Evolutionary conservation across 768 basidiomycete genomes (phyloP).

Genomic region (Sarcodon sp.): DNA sequence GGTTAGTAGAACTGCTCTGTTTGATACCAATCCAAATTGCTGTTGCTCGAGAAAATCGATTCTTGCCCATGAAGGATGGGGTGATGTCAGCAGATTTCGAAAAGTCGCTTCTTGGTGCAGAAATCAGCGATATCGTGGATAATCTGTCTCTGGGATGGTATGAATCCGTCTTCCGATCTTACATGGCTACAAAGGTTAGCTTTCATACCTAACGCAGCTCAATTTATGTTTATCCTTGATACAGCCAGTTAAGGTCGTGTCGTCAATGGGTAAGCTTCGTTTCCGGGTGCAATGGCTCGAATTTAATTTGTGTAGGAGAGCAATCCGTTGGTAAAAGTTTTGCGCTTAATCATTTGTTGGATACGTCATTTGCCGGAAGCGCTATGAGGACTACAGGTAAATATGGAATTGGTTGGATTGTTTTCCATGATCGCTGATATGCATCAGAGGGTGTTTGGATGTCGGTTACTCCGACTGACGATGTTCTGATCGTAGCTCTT

Average conservation of each 20-base stretch:
- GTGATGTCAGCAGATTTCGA: constrained; percentile 37
- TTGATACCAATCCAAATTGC: constrained; percentile 56
- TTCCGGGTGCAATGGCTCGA: neutral
- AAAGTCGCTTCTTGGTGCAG: constrained; percentile 41
- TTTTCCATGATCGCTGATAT: too few relatives aligned
- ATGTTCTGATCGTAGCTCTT: constrained; percentile 39
- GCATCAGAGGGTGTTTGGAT: constrained; percentile 46
- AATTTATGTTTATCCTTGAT: neutral
- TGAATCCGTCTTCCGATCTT: constrained; percentile 49
- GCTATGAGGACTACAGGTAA: constrained; percentile 42
- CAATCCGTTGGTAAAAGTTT: constrained; percentile 56
- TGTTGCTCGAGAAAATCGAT: constrained; percentile 43
- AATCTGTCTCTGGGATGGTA: constrained; percentile 50
- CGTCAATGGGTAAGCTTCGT: constrained; percentile 38
- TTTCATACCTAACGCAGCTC: neutral
- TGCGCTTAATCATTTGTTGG: constrained; percentile 43
- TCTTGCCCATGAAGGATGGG: constrained; percentile 48
- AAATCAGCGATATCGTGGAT: constrained; percentile 44
- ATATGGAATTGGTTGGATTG: too few relatives aligned
- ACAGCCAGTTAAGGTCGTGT: constrained; percentile 51
- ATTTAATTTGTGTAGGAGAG: constrained; percentile 24
- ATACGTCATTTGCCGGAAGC: constrained; percentile 53
- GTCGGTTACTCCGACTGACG: constrained; percentile 48
- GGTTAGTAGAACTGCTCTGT: constrained; percentile 48
- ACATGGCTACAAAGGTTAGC: constrained; percentile 40